A percentile compares a stretch with the other conserved stretches of the same genome.
Conservation (phyloP, 305 asterid genomes). For the Plantago coronopus region DNA sequence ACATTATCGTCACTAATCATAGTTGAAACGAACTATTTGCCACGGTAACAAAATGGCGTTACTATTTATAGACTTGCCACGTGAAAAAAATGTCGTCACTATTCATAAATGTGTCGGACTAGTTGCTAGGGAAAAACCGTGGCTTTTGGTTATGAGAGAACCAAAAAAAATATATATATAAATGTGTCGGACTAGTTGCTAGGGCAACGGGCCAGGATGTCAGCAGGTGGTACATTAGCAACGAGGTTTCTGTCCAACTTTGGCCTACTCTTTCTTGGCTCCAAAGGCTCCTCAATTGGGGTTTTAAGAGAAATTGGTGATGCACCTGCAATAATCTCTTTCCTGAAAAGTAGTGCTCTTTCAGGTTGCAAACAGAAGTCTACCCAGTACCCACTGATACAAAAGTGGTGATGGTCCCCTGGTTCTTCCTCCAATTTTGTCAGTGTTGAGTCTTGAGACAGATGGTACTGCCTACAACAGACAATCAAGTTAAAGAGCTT, state of each 20-base stretch:
- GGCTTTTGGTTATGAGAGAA: too few relatives aligned
- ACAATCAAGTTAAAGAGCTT: background rate
- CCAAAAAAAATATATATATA: too few relatives aligned
- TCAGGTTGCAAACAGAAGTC: constrained; percentile 80
- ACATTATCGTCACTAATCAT: too few relatives aligned
- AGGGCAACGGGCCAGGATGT: constrained; percentile 64
- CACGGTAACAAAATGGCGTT: too few relatives aligned
- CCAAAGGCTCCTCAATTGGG: constrained; percentile 28
- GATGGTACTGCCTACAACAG: constrained; percentile 68
- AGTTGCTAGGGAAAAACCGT: too few relatives aligned
- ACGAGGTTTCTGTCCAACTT: constrained; percentile 73
- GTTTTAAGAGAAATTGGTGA: constrained; percentile 57
- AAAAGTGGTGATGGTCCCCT: constrained; percentile 83
- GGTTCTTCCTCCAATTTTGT: constrained; percentile 69
- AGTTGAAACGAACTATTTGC: too few relatives aligned
- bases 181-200: too few relatives aligned
- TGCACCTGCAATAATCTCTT: constrained; percentile 66
- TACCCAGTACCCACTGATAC: constrained; percentile 81
- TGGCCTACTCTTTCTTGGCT: constrained; percentile 41
- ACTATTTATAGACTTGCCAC: too few relatives aligned
- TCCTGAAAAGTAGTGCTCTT: constrained; percentile 60
- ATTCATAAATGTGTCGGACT: too few relatives aligned
- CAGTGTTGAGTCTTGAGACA: constrained; percentile 47
- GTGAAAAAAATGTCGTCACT: too few relatives aligned
- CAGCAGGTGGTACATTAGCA: constrained; percentile 61